Percentiles rank a stretch among this genome's conserved stretches.
These are phyloP conservation scores for Podospora tetraspora DNA, from an alignment of 495 filamentous ascomycete genomes.

Conservation along the genomic window DNA sequence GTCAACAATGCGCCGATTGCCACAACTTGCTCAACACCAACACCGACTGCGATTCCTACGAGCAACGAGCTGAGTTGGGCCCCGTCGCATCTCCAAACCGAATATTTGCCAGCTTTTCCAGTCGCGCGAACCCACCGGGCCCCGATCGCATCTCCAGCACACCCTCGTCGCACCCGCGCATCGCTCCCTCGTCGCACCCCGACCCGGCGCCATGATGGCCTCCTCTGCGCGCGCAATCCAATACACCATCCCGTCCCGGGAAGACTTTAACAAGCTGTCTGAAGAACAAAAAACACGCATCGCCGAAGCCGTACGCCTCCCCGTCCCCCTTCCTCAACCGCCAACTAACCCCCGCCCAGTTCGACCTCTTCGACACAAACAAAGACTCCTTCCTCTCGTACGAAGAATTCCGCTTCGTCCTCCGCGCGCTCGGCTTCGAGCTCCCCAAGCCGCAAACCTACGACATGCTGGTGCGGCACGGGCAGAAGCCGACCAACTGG, in stretches of 20 bases:
- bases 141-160: neutral
- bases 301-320: conserved; percentile 27
- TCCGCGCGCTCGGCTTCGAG: conserved; percentile 91
- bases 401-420: conserved; percentile 95
- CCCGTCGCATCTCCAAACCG: neutral
- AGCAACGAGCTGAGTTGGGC: neutral
- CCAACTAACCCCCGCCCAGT: conserved; percentile 46
- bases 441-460: conserved; percentile 36
- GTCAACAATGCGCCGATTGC: conserved; percentile 4
- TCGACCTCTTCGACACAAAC: conserved; percentile 94
- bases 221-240: conserved; percentile 27
- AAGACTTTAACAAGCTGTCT: conserved; percentile 33
- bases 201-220: conserved; percentile 20
- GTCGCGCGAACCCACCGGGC: neutral
- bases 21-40: conserved; percentile 1
- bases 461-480: conserved; percentile 33
- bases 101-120: neutral
- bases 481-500: conserved; percentile 32
- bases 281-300: conserved; percentile 35
- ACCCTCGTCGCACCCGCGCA: neutral
- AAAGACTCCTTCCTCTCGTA: conserved; percentile 92
- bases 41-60: conserved; percentile 1
- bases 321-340: neutral
- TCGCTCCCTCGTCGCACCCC: conserved; percentile 7
- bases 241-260: conserved; percentile 31